Conservation (phyloP, 2,329 filamentous ascomycete species). For the Cladosporium sp. region DNA sequence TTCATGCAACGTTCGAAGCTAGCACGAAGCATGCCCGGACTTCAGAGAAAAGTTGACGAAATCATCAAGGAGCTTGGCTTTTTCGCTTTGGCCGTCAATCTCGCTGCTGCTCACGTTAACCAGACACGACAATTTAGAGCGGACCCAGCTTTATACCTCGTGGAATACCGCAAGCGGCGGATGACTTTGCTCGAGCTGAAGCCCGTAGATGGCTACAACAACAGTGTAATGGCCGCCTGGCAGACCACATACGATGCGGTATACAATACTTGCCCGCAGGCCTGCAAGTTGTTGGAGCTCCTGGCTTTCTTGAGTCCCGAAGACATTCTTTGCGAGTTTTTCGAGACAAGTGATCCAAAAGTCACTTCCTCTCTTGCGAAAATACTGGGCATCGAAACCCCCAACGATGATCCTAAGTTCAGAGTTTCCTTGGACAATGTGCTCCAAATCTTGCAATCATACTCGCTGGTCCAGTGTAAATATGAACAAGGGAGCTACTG, state of each 20-base stretch:
- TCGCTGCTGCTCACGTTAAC: not conserved
- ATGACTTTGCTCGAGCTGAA: not conserved
- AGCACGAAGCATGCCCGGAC: not conserved
- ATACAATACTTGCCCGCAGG: constrained; percentile 14
- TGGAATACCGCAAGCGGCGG: not conserved
- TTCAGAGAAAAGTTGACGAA: not conserved
- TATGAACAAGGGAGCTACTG: constrained; percentile 19
- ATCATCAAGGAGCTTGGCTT: not conserved
- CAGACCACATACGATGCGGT: constrained; percentile 21
- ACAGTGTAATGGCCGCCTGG: constrained; percentile 25
- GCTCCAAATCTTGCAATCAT: constrained; percentile 15
- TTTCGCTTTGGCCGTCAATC: not conserved
- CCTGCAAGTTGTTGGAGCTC: constrained; percentile 12
- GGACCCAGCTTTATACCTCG: not conserved
- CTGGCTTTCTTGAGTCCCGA: not conserved
- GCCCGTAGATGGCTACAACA: constrained; percentile 20
- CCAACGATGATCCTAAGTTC: not conserved
- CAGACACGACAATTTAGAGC: not conserved
- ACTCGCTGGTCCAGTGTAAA: constrained; percentile 20
- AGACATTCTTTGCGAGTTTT: not conserved
- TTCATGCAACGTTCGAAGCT: constrained; percentile 5
- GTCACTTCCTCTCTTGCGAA: too few species aligned
- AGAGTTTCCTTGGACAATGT: not conserved
- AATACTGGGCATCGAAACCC: too few species aligned
- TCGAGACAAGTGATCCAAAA: not conserved